Percentiles rank a stretch among this genome's conserved stretches.
Conservation (phyloP, 164 flowering plant genomes). For the Vitis riparia region DNA sequence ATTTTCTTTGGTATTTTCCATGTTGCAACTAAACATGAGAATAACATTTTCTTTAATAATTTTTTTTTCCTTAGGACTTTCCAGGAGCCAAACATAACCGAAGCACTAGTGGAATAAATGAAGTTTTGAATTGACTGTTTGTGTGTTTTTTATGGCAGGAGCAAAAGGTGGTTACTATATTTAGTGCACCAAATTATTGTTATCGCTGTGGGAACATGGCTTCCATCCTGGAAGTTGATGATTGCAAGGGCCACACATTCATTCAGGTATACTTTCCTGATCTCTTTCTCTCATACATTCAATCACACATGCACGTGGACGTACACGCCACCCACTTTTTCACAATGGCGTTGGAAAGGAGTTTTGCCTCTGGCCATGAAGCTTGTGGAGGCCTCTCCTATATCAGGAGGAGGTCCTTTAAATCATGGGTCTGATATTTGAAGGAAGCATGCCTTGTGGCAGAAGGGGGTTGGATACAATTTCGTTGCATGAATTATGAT, state of each 20-base stretch:
- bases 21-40: background rate
- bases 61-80: background rate
- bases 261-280: constrained; percentile 64
- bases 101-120: too few species aligned
- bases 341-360: too few species aligned
- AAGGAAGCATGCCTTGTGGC: too few species aligned
- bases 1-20: background rate
- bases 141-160: constrained; percentile 50
- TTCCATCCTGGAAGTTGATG: constrained; percentile 95
- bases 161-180: constrained; percentile 97
- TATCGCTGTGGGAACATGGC: constrained; percentile 99
- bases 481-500: too few species aligned
- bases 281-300: constrained; percentile 13
- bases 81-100: too few species aligned
- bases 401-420: too few species aligned
- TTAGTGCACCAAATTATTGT: constrained; percentile 98
- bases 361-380: too few species aligned
- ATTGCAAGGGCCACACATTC: constrained; percentile 90
- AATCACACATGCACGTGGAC: too few species aligned
- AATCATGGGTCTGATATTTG: too few species aligned
- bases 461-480: too few species aligned
- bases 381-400: too few species aligned
- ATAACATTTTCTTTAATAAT: background rate
- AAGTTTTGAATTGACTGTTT: background rate
- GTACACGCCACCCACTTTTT: too few species aligned